Conservation (phyloP, 2,329 filamentous ascomycete species). For the Talaromyces sp. region DNA sequence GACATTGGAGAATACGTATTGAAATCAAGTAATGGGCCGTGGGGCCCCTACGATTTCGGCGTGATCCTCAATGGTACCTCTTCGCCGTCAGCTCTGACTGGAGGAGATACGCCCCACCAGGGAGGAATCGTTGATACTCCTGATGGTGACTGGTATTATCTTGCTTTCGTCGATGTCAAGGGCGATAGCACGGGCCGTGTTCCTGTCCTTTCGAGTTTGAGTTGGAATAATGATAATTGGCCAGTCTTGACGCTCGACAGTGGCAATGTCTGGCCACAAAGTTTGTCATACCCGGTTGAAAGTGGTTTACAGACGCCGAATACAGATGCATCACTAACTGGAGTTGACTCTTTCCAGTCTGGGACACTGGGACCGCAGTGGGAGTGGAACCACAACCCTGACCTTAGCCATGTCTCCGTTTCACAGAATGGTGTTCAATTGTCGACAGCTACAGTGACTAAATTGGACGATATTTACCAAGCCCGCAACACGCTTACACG, state of each 20-base stretch:
- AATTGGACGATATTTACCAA: not conserved
- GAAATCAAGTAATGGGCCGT: not conserved
- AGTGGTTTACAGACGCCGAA: too few relatives aligned
- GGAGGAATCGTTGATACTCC: not conserved
- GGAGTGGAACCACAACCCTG: constrained; percentile 5
- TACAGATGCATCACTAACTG: not conserved
- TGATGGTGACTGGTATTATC: constrained; percentile 1
- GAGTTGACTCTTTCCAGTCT: not conserved
- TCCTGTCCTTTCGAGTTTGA: too few relatives aligned
- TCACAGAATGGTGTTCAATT: not conserved
- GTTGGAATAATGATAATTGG: too few relatives aligned
- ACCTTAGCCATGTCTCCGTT: not conserved
- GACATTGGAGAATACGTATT: not conserved
- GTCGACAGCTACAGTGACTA: not conserved
- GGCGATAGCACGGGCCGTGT: too few relatives aligned
- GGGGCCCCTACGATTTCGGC: not conserved
- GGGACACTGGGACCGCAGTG: not conserved
- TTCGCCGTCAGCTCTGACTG: not conserved
- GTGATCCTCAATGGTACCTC: too few relatives aligned
- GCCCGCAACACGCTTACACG: not conserved
- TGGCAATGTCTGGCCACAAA: too few relatives aligned
- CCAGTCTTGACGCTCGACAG: too few relatives aligned
- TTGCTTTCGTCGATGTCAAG: not conserved
- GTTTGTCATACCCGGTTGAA: too few relatives aligned
- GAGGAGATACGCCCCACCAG: not conserved